Conservation (phyloP, 1,139 yeast species). For the Pichia sp. region DNA sequence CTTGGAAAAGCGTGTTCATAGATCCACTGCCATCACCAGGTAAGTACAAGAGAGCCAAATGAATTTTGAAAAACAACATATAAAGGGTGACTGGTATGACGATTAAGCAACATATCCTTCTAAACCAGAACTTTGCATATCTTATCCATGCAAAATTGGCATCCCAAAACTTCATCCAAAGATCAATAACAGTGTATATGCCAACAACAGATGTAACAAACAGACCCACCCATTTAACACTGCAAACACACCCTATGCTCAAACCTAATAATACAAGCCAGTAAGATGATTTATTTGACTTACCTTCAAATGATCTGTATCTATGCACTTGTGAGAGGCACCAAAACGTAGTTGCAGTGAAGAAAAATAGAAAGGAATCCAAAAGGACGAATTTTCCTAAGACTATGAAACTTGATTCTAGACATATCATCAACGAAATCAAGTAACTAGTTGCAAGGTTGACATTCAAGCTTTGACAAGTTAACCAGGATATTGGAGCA, state of each 20-base stretch:
- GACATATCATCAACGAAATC: constrained; percentile 54
- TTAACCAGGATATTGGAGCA: constrained; percentile 61
- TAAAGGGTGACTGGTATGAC: constrained; percentile 72
- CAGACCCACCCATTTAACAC: constrained; percentile 95
- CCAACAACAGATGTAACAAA: constrained; percentile 85
- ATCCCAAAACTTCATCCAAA: constrained; percentile 56
- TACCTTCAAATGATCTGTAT: constrained; percentile 38
- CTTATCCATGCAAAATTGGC: constrained; percentile 36
- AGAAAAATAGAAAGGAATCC: constrained; percentile 70
- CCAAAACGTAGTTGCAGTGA: constrained; percentile 60
- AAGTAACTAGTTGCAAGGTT: constrained; percentile 46
- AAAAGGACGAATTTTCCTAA: constrained; percentile 67
- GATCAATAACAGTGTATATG: constrained; percentile 72
- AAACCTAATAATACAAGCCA: constrained; percentile 72
- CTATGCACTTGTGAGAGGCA: constrained; percentile 55
- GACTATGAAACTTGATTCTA: constrained; percentile 64
- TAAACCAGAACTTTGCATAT: constrained; percentile 47
- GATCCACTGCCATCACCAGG: constrained; percentile 81
- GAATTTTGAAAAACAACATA: constrained; percentile 69
- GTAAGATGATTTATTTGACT: constrained; percentile 43
- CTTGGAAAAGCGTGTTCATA: constrained; percentile 66
- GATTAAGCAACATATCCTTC: constrained; percentile 65
- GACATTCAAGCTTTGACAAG: constrained; percentile 50
- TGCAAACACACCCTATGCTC: constrained; percentile 86
- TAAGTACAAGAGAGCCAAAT: constrained; percentile 66